Base-by-base conservation (phyloP, 148 eudicot genomes). In the Vaccinium macrocarpon region DNA sequence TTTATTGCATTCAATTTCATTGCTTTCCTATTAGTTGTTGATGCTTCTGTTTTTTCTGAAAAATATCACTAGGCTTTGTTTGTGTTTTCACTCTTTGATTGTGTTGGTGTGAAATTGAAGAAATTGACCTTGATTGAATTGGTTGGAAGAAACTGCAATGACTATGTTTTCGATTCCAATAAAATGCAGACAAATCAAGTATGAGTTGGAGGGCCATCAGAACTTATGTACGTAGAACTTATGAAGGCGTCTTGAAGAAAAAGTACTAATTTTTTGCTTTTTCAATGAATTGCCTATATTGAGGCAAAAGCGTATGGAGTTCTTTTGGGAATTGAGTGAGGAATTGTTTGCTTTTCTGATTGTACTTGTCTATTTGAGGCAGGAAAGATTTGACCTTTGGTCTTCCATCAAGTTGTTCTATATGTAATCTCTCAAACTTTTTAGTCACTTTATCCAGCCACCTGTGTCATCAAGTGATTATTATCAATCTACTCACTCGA, bases 381-480 rank as follows among this genome's bases (percentile, higher is more conserved):
- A 12, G 16, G 73, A 12, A 62, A 81, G n/a, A 5, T 46, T 35
- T 27, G 55, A 29, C 14, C 55, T 42, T 62, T 62, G 82, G 21
- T 80, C 29, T 68, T 38, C 72, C 51, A 61, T 61, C 68, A n/a
- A 52, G 81, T 79, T 79, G 78, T 32, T 55, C 14, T 1, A 29
- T 53, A 32, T 56, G 16, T 56, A 5, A 29, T 56, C 23, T 8
- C 35, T 32, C 35, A 35, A 52, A 53, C 3, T 79, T 29, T 48
- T 14, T 55, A 14, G n/a, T 79, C 64, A 55, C 64, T 29, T 55
- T 29, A 9, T 32, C 21, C 48, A 6, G 42, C 46, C 10, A 18
- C 18, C 59, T 0, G 21, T 25, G 0, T 55, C 16, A 14, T 21
- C 71, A 6, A 75, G 52, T 8, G 25, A 46, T 75, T 75, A 46